These are phyloP conservation scores for Alternaria viburni DNA, from an alignment of 2,329 filamentous ascomycete genomes.

Conservation along the genomic window DNA sequence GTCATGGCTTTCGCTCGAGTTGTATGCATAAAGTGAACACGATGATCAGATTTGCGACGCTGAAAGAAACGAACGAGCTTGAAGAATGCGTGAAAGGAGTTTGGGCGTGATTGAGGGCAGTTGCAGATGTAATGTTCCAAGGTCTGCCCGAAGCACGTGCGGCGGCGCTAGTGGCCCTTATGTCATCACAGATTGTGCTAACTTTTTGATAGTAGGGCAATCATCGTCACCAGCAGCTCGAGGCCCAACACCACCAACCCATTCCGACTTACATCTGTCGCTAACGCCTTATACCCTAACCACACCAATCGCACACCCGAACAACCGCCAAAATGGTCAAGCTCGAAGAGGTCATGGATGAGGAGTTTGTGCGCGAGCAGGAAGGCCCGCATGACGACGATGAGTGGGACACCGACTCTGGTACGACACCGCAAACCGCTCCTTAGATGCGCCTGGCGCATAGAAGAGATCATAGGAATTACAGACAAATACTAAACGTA, in stretches of 20 bases:
- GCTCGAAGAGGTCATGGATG: slow-evolving; percentile 94
- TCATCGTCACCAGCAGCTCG: slow-evolving; percentile 8
- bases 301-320: not conserved
- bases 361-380: slow-evolving; percentile 82
- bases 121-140: not conserved
- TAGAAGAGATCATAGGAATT: not conserved
- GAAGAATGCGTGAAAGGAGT: not conserved
- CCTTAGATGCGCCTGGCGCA: slow-evolving; percentile 49
- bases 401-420: slow-evolving; percentile 90
- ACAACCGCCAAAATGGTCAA: slow-evolving; percentile 77
- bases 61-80: not conserved
- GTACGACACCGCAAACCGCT: slow-evolving; percentile 61
- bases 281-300: not conserved
- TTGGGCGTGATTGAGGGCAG: not conserved
- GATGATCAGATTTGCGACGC: not conserved
- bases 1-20: not conserved
- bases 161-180: not conserved
- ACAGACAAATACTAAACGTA: not conserved
- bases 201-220: slow-evolving; percentile 8
- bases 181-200: slow-evolving; percentile 2
- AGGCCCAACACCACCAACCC: slow-evolving; percentile 11
- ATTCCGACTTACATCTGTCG: not conserved
- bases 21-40: not conserved
- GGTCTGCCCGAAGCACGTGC: not conserved
- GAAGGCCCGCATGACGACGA: slow-evolving; percentile 75